A percentile compares a stretch with the other conserved stretches of the same genome.
Evolutionary conservation across 768 basidiomycete species (phyloP).

Genomic region (Obba rivulosa): DNA sequence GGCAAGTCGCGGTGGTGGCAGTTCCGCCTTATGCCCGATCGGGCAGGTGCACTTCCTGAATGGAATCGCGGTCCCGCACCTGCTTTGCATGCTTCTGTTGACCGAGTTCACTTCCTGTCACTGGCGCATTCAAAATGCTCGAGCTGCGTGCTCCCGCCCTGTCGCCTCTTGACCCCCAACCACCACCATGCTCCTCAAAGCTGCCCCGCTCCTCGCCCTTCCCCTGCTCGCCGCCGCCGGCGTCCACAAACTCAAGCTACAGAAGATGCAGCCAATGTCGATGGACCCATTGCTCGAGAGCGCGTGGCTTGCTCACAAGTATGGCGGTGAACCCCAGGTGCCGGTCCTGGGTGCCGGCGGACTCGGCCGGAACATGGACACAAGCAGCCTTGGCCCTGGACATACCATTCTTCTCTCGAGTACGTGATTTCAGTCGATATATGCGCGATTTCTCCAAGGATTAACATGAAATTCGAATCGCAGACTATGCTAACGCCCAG

Average conservation of each 20-base stretch:
- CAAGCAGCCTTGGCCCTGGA: constrained; percentile 73
- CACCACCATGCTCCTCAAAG: constrained; percentile 35
- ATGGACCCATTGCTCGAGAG: constrained; percentile 66
- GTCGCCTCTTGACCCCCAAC: not conserved
- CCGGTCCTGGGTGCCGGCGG: constrained; percentile 76
- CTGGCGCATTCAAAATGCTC: no score
- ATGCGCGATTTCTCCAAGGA: not conserved
- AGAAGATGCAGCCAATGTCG: constrained; percentile 67
- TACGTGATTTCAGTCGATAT: constrained; percentile 31
- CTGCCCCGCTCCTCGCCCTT: constrained; percentile 37
- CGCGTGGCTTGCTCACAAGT: constrained; percentile 92
- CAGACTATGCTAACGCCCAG: constrained; percentile 98
- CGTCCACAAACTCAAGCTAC: constrained; percentile 82
- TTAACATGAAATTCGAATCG: constrained; percentile 2
- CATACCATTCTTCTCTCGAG: constrained; percentile 88
- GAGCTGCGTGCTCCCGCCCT: no score
- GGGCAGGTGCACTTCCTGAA: no score
- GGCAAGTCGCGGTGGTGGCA: no score
- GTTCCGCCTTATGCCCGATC: no score
- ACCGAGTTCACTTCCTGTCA: no score
- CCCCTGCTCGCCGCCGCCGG: constrained; percentile 45
- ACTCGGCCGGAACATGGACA: constrained; percentile 56
- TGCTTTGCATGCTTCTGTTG: no score
- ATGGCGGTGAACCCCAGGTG: constrained; percentile 57
- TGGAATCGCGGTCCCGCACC: no score